Percentiles rank a stretch among this genome's conserved stretches.
Evolutionary conservation across 1,139 yeast species (phyloP).

Genomic region (Nadsonia commutata): DNA sequence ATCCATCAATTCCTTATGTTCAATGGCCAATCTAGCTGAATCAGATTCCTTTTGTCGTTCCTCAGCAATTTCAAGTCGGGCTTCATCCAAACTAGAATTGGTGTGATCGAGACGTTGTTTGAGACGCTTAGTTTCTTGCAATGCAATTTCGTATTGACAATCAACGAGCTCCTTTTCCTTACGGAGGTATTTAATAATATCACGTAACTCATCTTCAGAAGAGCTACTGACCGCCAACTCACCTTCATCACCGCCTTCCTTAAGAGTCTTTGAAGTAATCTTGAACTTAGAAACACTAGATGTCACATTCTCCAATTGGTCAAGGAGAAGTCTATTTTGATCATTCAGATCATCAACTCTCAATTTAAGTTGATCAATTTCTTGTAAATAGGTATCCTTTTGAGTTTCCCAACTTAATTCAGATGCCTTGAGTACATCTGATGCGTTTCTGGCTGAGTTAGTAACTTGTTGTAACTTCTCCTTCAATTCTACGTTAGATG

Average conservation of each 20-base stretch:
- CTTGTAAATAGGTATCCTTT: slow-evolving; percentile 34
- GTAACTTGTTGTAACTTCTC: slow-evolving; percentile 26
- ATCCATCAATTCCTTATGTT: slow-evolving; percentile 39
- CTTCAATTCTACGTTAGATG: slow-evolving; percentile 28
- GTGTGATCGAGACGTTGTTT: slow-evolving; percentile 25
- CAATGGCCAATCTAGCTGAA: slow-evolving; percentile 29
- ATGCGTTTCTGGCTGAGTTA: slow-evolving; percentile 21
- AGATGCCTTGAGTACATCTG: slow-evolving; percentile 21
- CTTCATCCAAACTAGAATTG: slow-evolving; percentile 20
- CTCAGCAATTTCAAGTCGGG: slow-evolving; percentile 16
- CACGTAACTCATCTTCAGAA: slow-evolving; percentile 30
- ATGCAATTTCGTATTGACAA: slow-evolving; percentile 36
- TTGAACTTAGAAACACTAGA: slow-evolving; percentile 7
- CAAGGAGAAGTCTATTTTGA: slow-evolving; percentile 54
- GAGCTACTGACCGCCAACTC: slow-evolving; percentile 16
- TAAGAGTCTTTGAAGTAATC: slow-evolving; percentile 1
- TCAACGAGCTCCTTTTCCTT: slow-evolving; percentile 67
- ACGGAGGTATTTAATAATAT: slow-evolving; percentile 48
- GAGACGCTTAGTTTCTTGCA: slow-evolving; percentile 36
- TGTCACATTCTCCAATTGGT: slow-evolving; percentile 43
- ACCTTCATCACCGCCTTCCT: slow-evolving; percentile 6
- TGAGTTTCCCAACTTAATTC: slow-evolving; percentile 33
- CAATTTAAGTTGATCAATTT: slow-evolving; percentile 31
- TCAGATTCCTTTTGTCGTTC: slow-evolving; percentile 28
- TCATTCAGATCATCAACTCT: slow-evolving; percentile 43